A percentile compares a stretch with the other conserved stretches of the same genome.
These are phyloP conservation scores for Telopea speciosissima DNA, from an alignment of 177 flowering plant genomes.

Conservation along the genomic window DNA sequence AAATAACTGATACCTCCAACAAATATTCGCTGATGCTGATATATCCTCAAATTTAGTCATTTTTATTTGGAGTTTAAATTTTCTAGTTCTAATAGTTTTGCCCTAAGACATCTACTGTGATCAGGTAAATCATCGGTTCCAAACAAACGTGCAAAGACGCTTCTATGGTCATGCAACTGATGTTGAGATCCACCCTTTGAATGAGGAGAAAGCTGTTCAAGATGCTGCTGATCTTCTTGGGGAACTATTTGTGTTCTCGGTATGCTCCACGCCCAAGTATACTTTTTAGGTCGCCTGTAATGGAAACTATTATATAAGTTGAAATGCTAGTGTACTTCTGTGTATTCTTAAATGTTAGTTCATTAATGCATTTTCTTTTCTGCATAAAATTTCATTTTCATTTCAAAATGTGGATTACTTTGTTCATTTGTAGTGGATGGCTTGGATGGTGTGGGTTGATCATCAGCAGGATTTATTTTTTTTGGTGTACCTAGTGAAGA, in stretches of 20 bases:
- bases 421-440: not conserved
- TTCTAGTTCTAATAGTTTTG: not conserved
- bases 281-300: not conserved
- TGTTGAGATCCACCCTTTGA: slow-evolving; percentile 75
- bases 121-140: slow-evolving; percentile 67
- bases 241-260: slow-evolving; percentile 76
- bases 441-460: not conserved
- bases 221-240: slow-evolving; percentile 88
- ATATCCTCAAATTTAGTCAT: not conserved
- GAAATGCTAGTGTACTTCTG: not conserved
- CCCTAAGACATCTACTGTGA: slow-evolving; percentile 7
- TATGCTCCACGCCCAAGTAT: slow-evolving; percentile 17
- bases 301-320: too few relatives aligned
- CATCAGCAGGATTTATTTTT: not conserved
- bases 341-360: not conserved
- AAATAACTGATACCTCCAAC: not conserved
- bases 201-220: slow-evolving; percentile 93
- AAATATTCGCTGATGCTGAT: too few relatives aligned
- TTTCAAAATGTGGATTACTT: not conserved
- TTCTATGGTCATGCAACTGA: slow-evolving; percentile 79
- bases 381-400: not conserved
- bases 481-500: not conserved
- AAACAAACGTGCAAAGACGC: slow-evolving; percentile 72
- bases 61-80: not conserved
- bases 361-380: not conserved